Evolutionary conservation across 768 basidiomycete genomes (phyloP), one percentile per base, ranked within the genome.

Genomic region (Omphalotus guepiniiformis): DNA sequence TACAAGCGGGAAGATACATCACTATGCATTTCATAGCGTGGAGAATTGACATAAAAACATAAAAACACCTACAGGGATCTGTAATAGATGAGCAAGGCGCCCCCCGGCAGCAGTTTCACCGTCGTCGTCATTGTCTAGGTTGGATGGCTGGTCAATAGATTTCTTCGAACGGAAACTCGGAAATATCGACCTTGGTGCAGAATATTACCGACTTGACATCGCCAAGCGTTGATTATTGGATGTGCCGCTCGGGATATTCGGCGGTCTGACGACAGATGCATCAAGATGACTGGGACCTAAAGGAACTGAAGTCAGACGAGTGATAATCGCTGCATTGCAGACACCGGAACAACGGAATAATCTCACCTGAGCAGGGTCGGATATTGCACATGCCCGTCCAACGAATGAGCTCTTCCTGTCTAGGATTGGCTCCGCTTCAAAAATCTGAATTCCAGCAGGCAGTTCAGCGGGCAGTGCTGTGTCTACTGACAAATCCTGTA

Each of bases 61-160:
- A 21, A 48, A 18, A 32, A 27, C 30, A 58, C 80, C 41, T 50
- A 90, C 90, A 39, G 96, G 62, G 38, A 95, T 92, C 53, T 93
- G 91, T 4, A 99, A 67, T 2, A 99, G 74, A 63, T 97, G 94
- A 1, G 91, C 91, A 18, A 98, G 67, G 15, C 95, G 78, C 35
- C 87, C 83, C 4, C 95, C 95, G 16, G 95, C 95, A 1, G 91
- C 93, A 0, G 87, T 83, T 68, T 99, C 95, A 1, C 93, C 91
- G 49, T 97, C 89, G 50, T 98, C 94, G 48, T 94, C 91, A 49
- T 96, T 94, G 58, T 97, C 94, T 92, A 53, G 35, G n/a, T 27
- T 22, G 8, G 16, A 16, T n/a, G n/a, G n/a, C n/a, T n/a, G n/a
- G n/a, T n/a, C n/a, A n/a, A n/a, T n/a, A n/a, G 12, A n/a, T n/a